Conservation (phyloP, 768 basidiomycete genomes). For the Solioccasus polychromus region DNA sequence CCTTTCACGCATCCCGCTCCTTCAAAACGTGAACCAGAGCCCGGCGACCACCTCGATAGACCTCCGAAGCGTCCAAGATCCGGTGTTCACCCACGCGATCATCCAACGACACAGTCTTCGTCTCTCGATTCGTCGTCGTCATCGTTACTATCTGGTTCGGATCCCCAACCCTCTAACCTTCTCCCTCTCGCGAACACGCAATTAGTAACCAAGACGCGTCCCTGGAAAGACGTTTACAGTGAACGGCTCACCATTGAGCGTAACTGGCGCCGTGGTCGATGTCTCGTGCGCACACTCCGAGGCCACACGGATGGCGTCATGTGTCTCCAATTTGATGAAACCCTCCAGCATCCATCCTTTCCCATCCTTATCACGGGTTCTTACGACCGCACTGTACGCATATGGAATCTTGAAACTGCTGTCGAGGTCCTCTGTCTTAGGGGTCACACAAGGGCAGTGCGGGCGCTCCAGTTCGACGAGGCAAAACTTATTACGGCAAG, state of each 20-base stretch:
- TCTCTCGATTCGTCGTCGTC: conserved; percentile 14
- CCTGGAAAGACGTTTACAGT: conserved; percentile 98
- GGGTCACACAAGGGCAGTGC: conserved; percentile 90
- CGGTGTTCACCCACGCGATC: conserved; percentile 1
- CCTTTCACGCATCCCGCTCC: conserved; percentile 32
- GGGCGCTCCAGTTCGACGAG: conserved; percentile 93
- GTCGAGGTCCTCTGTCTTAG: conserved; percentile 75
- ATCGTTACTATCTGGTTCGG: conserved; percentile 6
- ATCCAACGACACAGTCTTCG: conserved; percentile 1
- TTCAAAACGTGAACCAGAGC: conserved; percentile 42
- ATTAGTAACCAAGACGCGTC: conserved; percentile 58
- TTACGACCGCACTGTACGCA: conserved; percentile 89
- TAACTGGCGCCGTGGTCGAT: conserved; percentile 95
- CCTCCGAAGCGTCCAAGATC: conserved; percentile 52
- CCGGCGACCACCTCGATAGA: conserved; percentile 26
- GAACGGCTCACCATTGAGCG: conserved; percentile 95
- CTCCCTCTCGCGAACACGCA: conserved; percentile 33
- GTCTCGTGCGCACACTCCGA: conserved; percentile 76
- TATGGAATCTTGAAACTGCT: conserved; percentile 97
- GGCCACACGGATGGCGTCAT: conserved; percentile 97
- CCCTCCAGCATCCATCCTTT: conserved; percentile 75
- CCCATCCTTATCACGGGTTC: conserved; percentile 97
- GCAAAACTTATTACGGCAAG: conserved; percentile 93
- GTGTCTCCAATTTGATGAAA: conserved; percentile 94
- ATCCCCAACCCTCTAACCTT: conserved; percentile 7